These are phyloP conservation scores for Suillus luteus DNA, from an alignment of 768 basidiomycete genomes.

Conservation along the genomic window DNA sequence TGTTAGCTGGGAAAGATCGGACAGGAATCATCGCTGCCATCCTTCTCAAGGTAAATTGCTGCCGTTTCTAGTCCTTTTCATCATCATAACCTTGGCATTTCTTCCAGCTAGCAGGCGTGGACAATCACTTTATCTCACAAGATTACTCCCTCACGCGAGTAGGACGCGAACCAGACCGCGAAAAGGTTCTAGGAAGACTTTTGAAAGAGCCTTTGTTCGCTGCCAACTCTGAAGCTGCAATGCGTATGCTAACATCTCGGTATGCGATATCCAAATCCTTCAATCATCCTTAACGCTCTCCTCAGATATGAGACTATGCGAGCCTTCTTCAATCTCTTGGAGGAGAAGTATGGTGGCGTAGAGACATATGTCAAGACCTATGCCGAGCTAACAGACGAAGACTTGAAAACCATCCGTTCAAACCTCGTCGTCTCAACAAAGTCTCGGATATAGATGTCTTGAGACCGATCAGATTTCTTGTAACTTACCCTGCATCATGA, in stretches of 20 bases:
- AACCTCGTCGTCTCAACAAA: conserved; percentile 50
- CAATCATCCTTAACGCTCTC: not conserved
- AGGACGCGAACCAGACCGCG: conserved; percentile 77
- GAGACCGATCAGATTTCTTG: not conserved
- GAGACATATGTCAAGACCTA: conserved; percentile 61
- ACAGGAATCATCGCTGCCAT: conserved; percentile 78
- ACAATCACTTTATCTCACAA: conserved; percentile 60
- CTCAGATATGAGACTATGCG: conserved; percentile 73
- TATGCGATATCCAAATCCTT: conserved; percentile 32
- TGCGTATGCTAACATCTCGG: conserved; percentile 86
- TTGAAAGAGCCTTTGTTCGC: conserved; percentile 73
- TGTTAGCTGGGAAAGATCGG: conserved; percentile 75
- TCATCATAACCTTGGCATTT: not conserved
- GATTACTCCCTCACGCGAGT: conserved; percentile 81
- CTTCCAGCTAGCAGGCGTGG: conserved; percentile 69
- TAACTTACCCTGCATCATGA: not conserved
- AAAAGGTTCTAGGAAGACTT: conserved; percentile 67
- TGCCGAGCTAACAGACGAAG: conserved; percentile 61
- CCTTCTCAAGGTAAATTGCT: conserved; percentile 56
- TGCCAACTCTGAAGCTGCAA: conserved; percentile 68
- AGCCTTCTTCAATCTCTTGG: conserved; percentile 63
- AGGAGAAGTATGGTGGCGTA: conserved; percentile 67
- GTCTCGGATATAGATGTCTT: conserved; percentile 30
- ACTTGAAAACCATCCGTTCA: conserved; percentile 57
- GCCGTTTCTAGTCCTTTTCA: not conserved